Conservation (phyloP, 176 grass and related monocot species). For the Themeda triandra region DNA sequence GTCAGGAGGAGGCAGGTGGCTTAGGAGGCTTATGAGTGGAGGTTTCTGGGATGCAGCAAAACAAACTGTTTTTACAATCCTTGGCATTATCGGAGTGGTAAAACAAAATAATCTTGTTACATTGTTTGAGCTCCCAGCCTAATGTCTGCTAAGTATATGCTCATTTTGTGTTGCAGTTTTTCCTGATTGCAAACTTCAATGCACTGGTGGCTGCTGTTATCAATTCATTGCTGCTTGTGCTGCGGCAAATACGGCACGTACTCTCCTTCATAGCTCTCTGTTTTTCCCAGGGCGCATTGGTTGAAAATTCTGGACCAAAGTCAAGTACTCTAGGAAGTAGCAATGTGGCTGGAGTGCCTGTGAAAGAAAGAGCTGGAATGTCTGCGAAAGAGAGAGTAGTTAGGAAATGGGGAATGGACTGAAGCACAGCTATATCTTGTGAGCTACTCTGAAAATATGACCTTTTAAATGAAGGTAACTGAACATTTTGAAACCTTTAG, state of each 20-base stretch:
- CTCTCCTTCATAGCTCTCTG: slow-evolving; percentile 27
- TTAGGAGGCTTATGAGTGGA: slow-evolving; percentile 58
- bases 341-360: slow-evolving; percentile 31
- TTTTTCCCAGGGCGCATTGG: not conserved
- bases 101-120: not conserved
- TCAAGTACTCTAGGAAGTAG: slow-evolving; percentile 13
- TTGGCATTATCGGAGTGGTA: slow-evolving; percentile 52
- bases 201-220: slow-evolving; percentile 40
- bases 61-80: slow-evolving; percentile 58
- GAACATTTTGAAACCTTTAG: not conserved
- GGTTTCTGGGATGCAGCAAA: slow-evolving; percentile 70
- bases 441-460: not conserved
- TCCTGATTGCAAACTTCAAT: slow-evolving; percentile 71
- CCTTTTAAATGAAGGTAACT: not conserved
- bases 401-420: slow-evolving; percentile 71
- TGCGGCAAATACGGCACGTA: slow-evolving; percentile 41
- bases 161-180: slow-evolving; percentile 51
- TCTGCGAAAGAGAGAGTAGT: slow-evolving; percentile 65
- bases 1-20: slow-evolving; percentile 70
- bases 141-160: not conserved
- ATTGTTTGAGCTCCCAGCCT: not conserved
- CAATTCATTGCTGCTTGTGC: slow-evolving; percentile 51
- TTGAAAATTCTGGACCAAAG: slow-evolving; percentile 13
- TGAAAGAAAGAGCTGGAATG: slow-evolving; percentile 26
- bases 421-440: not conserved